Evolutionary conservation across 495 filamentous ascomycete genomes (phyloP), one percentile per base, ranked within the genome.

Genomic region (Recurvomyces mirabilis): DNA sequence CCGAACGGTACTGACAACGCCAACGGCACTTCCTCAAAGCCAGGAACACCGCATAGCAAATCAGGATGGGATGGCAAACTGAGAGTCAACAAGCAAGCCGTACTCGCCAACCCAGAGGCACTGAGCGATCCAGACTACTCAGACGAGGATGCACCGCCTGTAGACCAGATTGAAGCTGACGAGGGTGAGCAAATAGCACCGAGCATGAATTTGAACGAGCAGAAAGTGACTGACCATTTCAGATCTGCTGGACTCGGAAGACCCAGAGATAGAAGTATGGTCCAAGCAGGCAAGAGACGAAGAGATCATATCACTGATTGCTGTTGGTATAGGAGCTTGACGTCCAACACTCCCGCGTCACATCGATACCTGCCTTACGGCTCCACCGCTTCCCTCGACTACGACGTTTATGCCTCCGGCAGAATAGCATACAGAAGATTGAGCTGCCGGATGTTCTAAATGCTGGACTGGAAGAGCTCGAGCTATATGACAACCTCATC

Each of bases 401-500:
- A n/a, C 34, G 81, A 75, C 79, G 82, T 66, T 61, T 99, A 63
- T 94, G 91, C 57, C 77, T 99, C 13, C 89, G 91, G 34, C 91
- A 99, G 60, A 99, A 99, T 59, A 69, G 78, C 56, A 87, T 99
- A 60, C 69, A 78, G 18, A 72, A 78, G 25, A 82, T 94, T 65
- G 75, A 85, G 46, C 71, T 78, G 1, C 72, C 94, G n/a, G 60
- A 69, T 13, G 58, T 59, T 20, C 57, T 94, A 14, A 75, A 75
- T 28, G 58, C 61, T 14, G 82, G 74, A 3, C 65, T 99, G 15
- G 58, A 71, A 51, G 91, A 99, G 13, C 72, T 99, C 19, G 91
- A 99, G 56, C 73, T 99, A 53, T 99, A 99, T 70, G 91, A 99
- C 62, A 99, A 99, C 59, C 70, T 88, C n/a, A 87, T 98, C 55